These are phyloP conservation scores for Phialophora tarda DNA, from an alignment of 2,329 filamentous ascomycete genomes.

Conservation along the genomic window DNA sequence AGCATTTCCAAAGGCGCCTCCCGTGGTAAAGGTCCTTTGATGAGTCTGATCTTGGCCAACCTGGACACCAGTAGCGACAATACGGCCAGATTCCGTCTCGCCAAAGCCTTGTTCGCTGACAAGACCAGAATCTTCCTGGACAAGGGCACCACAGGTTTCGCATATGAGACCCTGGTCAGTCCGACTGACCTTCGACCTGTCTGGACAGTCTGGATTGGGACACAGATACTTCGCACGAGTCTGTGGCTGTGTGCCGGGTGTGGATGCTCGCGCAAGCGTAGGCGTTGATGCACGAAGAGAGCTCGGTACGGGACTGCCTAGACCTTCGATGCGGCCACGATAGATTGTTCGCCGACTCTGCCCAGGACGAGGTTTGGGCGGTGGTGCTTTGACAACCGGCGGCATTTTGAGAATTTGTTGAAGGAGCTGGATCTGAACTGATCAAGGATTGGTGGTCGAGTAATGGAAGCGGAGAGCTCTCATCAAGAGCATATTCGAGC, in stretches of 20 bases:
- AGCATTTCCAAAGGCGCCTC: slow-evolving; percentile 51
- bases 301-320: slow-evolving; percentile 32
- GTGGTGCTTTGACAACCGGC: slow-evolving; percentile 23
- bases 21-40: slow-evolving; percentile 60
- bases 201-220: slow-evolving; percentile 47
- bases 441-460: slow-evolving; percentile 6
- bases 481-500: slow-evolving; percentile 25
- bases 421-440: not conserved
- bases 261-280: slow-evolving; percentile 26
- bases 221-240: slow-evolving; percentile 52
- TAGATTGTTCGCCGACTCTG: slow-evolving; percentile 23
- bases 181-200: slow-evolving; percentile 46
- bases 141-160: slow-evolving; percentile 80
- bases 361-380: slow-evolving; percentile 30
- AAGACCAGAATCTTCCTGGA: slow-evolving; percentile 81
- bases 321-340: slow-evolving; percentile 33
- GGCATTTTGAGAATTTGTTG: slow-evolving; percentile 15
- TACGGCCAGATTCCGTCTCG: slow-evolving; percentile 82
- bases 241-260: slow-evolving; percentile 22
- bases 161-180: slow-evolving; percentile 66
- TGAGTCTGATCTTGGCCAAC: slow-evolving; percentile 85
- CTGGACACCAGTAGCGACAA: slow-evolving; percentile 87
- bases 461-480: not conserved
- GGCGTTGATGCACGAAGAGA: slow-evolving; percentile 29
- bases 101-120: slow-evolving; percentile 91